Evolutionary conservation across 768 basidiomycete genomes (phyloP).

Genomic region (Auriscalpium microsporum): DNA sequence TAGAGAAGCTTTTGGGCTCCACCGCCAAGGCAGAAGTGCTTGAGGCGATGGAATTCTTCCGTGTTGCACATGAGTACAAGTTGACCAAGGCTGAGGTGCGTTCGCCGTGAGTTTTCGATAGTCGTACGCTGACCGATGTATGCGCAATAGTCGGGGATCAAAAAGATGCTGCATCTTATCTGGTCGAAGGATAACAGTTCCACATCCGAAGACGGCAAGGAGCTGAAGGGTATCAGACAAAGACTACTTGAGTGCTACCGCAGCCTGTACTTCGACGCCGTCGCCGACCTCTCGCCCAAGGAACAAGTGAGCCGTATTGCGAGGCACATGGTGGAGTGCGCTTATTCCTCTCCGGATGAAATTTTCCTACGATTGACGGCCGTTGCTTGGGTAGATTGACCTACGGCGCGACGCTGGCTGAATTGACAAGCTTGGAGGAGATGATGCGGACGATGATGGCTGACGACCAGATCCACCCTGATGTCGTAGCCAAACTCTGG

Average conservation of each 20-base stretch:
- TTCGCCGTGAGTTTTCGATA: background rate
- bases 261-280: slow-evolving; percentile 78
- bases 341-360: background rate
- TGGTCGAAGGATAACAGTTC: slow-evolving; percentile 91
- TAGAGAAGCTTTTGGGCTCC: slow-evolving; percentile 76
- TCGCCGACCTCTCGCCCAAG: slow-evolving; percentile 67
- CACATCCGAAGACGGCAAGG: slow-evolving; percentile 64
- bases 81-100: slow-evolving; percentile 69
- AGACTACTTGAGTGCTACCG: slow-evolving; percentile 85
- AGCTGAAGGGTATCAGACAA: slow-evolving; percentile 82
- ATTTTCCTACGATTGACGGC: background rate
- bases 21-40: slow-evolving; percentile 79
- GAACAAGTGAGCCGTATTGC: slow-evolving; percentile 87
- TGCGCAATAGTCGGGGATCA: slow-evolving; percentile 63
- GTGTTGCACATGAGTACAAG: slow-evolving; percentile 70
- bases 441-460: slow-evolving; percentile 97
- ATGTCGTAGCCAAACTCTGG: slow-evolving; percentile 90
- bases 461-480: slow-evolving; percentile 70
- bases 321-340: slow-evolving; percentile 95
- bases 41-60: slow-evolving; percentile 87
- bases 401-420: slow-evolving; percentile 86
- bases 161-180: slow-evolving; percentile 93
- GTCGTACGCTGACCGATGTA: background rate
- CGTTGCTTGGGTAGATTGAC: slow-evolving; percentile 52
- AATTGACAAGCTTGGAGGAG: slow-evolving; percentile 92